Conservation (phyloP, 129 eudicot species). For the Scalesia atractyloides region DNA sequence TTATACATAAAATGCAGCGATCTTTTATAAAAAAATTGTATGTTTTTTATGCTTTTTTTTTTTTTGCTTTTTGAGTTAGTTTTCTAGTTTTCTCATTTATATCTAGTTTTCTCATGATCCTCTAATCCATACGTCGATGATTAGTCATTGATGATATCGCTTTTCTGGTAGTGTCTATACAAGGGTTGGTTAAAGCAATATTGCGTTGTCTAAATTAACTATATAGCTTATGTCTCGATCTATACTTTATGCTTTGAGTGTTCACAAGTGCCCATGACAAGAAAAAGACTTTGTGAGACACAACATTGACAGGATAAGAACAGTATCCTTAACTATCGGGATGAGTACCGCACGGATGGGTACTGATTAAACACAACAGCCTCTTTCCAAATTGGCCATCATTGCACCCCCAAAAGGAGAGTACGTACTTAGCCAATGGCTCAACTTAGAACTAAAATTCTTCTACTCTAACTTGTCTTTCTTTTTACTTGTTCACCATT, state of each 20-base stretch:
- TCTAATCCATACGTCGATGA: no score
- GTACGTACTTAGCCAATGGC: constrained; percentile 22
- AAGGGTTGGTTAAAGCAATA: no score
- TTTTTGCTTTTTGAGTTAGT: no score
- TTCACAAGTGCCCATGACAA: constrained; percentile 4
- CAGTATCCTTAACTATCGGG: constrained; percentile 70
- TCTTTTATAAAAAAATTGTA: no score
- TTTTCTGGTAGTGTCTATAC: no score
- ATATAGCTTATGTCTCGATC: neutral
- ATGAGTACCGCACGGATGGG: constrained; percentile 50
- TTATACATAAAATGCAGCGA: no score
- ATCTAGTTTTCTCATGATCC: no score
- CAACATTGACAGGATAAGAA: constrained; percentile 39
- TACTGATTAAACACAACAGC: constrained; percentile 49
- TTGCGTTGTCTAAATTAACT: no score
- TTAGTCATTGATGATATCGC: no score
- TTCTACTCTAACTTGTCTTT: neutral
- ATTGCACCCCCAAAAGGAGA: constrained; percentile 2
- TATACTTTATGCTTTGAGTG: neutral
- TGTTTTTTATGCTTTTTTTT: no score
- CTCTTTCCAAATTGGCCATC: constrained; percentile 16
- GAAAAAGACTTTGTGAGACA: constrained; percentile 35
- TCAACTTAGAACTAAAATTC: constrained; percentile 14
- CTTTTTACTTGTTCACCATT: neutral
- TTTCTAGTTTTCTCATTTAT: no score